Conservation (phyloP, 2,329 filamentous ascomycete species). For the Aspergillus brunneoviolaceus region DNA sequence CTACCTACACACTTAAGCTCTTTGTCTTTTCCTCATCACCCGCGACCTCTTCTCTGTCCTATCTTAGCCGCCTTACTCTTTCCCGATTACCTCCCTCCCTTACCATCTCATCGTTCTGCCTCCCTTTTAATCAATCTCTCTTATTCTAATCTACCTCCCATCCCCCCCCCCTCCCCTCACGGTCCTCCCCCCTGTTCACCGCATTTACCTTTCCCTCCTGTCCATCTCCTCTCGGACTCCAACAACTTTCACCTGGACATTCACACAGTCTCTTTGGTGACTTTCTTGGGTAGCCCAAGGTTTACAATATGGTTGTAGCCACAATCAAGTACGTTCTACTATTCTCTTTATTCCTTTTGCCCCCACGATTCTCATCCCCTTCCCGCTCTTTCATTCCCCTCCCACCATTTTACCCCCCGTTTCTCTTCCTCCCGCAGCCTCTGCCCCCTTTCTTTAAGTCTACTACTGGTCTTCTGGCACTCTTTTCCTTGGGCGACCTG, state of each 20-base stretch:
- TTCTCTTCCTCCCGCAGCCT: slow-evolving; percentile 5
- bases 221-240: slow-evolving; percentile 16
- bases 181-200: slow-evolving; percentile 16
- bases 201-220: slow-evolving; percentile 15
- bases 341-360: slow-evolving; percentile 6
- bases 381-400: slow-evolving; percentile 4
- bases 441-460: slow-evolving; percentile 11
- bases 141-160: slow-evolving; percentile 3
- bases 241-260: slow-evolving; percentile 16
- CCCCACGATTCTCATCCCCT: slow-evolving; percentile 9
- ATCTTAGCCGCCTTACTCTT: slow-evolving; percentile 15
- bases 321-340: slow-evolving; percentile 59
- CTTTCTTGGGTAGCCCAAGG: slow-evolving; percentile 13
- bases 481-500: not conserved
- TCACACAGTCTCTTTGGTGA: slow-evolving; percentile 11
- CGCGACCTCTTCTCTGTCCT: not conserved
- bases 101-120: slow-evolving; percentile 6
- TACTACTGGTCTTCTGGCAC: not conserved
- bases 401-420: slow-evolving; percentile 10
- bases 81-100: slow-evolving; percentile 9
- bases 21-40: not conserved
- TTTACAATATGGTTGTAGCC: slow-evolving; percentile 57
- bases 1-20: too few relatives aligned
- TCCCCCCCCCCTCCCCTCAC: slow-evolving; percentile 4
- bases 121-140: slow-evolving; percentile 5